Conservation (phyloP, 1,284 basidiomycete species). For the Trametes sp. region DNA sequence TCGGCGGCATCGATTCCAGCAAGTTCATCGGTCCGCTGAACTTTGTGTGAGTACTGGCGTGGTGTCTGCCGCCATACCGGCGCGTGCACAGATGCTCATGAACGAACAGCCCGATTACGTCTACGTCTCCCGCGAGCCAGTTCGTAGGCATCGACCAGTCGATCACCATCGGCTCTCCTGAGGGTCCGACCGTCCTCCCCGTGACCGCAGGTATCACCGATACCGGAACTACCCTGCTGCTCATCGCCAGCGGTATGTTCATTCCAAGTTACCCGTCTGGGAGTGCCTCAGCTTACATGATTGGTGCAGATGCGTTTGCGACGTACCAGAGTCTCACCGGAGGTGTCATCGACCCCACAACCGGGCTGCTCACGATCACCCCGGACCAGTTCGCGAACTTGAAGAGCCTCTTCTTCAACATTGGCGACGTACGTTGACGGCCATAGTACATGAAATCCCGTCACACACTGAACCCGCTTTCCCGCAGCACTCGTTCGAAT, state of each 20-base stretch:
- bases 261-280: not conserved
- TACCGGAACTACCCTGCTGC: conserved; percentile 44
- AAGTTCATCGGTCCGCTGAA: conserved; percentile 57
- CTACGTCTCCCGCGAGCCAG: conserved; percentile 45
- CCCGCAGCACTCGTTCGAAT: conserved; percentile 42
- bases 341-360: conserved; percentile 32
- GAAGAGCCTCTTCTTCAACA: conserved; percentile 38
- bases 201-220: conserved; percentile 39
- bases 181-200: conserved; percentile 33
- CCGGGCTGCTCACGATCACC: conserved; percentile 39
- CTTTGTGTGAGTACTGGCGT: conserved; percentile 51
- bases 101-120: conserved; percentile 34
- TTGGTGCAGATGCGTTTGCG: conserved; percentile 16
- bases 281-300: too few relatives aligned
- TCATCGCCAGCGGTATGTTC: conserved; percentile 44
- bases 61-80: too few relatives aligned
- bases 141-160: conserved; percentile 38
- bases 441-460: not conserved
- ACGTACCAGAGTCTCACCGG: conserved; percentile 38
- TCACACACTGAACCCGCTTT: conserved; percentile 8
- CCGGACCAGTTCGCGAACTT: conserved; percentile 35
- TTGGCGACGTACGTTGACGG: conserved; percentile 31
- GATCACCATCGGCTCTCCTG: conserved; percentile 31
- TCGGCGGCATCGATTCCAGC: conserved; percentile 55
- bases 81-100: not conserved